A percentile compares a stretch with the other conserved stretches of the same genome.
These are phyloP conservation scores for Dimocarpus longan DNA, from an alignment of 345 rosid genomes.

Conservation along the genomic window DNA sequence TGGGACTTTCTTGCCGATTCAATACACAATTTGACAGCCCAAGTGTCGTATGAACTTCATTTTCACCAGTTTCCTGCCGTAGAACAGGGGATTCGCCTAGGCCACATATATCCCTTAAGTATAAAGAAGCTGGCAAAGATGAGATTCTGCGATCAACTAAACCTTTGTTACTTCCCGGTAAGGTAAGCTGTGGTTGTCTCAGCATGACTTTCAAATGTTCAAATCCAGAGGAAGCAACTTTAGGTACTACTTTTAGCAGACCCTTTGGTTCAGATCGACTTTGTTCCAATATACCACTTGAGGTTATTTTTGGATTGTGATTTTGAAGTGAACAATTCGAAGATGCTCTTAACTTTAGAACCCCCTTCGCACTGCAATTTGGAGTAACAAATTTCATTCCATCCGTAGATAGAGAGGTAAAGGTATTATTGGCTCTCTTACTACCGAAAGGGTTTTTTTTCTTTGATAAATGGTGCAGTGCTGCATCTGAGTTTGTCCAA, in stretches of 20 bases:
- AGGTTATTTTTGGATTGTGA: conserved; percentile 30
- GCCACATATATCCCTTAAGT: conserved; percentile 29
- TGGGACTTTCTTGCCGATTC: conserved; percentile 40
- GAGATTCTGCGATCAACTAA: conserved; percentile 29
- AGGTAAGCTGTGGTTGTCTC: conserved; percentile 29
- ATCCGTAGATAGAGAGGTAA: conserved; percentile 26
- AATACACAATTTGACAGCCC: conserved; percentile 40
- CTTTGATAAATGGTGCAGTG: conserved; percentile 26
- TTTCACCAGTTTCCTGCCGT: conserved; percentile 33
- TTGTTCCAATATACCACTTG: conserved; percentile 23
- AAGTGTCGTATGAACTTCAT: conserved; percentile 22
- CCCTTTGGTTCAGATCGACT: conserved; percentile 53
- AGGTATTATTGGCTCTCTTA: conserved; percentile 26
- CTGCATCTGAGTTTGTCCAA: conserved; percentile 31
- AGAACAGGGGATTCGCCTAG: conserved; percentile 30
- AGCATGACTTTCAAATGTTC: conserved; percentile 32
- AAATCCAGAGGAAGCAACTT: conserved; percentile 33
- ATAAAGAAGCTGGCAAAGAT: conserved; percentile 32
- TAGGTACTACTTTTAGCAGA: conserved; percentile 57
- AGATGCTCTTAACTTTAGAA: conserved; percentile 44
- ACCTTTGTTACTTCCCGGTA: conserved; percentile 29
- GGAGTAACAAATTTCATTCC: conserved; percentile 29
- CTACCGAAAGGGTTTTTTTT: conserved; percentile 30
- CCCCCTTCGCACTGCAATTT: conserved; percentile 40
- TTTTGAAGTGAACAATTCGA: conserved; percentile 29